Evolutionary conservation across 306 rosid genomes (phyloP).

Genomic region (Vigna angularis): DNA sequence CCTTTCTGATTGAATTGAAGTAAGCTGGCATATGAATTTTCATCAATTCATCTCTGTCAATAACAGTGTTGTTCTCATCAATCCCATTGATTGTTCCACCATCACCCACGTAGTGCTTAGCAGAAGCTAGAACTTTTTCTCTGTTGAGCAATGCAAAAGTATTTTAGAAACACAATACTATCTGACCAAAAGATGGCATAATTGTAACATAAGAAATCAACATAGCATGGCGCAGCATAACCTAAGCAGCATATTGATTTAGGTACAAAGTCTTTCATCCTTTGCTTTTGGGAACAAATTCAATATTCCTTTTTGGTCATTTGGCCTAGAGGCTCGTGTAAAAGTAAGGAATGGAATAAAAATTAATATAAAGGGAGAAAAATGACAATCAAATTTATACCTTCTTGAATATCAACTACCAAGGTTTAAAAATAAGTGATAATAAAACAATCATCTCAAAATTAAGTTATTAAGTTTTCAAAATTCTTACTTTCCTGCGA

Average conservation of each 20-base stretch:
- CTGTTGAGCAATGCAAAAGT: slow-evolving; percentile 29
- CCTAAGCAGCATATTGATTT: slow-evolving; percentile 8
- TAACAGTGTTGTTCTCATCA: slow-evolving; percentile 50
- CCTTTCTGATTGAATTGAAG: slow-evolving; percentile 46
- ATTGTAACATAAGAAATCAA: background rate
- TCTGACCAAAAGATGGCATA: slow-evolving; percentile 18
- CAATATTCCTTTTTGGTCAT: background rate
- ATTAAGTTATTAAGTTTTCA: background rate
- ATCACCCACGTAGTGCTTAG: slow-evolving; percentile 59
- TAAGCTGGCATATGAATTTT: slow-evolving; percentile 54
- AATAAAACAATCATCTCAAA: slow-evolving; percentile 20
- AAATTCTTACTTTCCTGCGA: slow-evolving; percentile 54
- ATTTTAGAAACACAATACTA: slow-evolving; percentile 37
- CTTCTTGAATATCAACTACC: slow-evolving; percentile 24
- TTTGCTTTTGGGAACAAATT: background rate
- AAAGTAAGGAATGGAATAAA: background rate
- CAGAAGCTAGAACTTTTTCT: slow-evolving; percentile 51
- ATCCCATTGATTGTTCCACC: slow-evolving; percentile 56
- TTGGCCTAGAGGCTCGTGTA: background rate
- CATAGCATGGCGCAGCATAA: background rate
- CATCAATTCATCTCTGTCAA: slow-evolving; percentile 45
- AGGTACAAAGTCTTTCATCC: background rate
- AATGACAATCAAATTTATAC: background rate
- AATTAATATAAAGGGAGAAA: background rate
- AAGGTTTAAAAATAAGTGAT: slow-evolving; percentile 16